A percentile compares a stretch with the other conserved stretches of the same genome.
phyloP scores from a whole-genome alignment of 805 yeast genomes.

The Ogataea ganodermae region DNA sequence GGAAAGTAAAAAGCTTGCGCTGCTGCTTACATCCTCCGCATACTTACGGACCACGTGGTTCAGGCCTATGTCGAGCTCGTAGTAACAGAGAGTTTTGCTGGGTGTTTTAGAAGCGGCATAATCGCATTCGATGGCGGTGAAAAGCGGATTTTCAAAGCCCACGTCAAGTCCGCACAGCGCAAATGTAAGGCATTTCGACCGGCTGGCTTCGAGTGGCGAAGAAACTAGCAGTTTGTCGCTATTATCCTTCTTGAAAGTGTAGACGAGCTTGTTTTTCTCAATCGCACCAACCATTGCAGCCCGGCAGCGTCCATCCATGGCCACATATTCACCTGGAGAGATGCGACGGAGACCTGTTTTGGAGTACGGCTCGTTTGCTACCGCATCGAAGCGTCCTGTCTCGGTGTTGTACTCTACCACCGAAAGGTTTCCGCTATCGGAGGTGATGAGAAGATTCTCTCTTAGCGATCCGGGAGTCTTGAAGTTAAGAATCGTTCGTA shows the following conservation, averaged over 20 bases:
- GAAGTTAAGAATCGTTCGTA: constrained; percentile 55
- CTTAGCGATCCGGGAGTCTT: constrained; percentile 52
- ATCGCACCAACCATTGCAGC: constrained; percentile 71
- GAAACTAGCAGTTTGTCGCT: constrained; percentile 51
- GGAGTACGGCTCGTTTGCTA: constrained; percentile 64
- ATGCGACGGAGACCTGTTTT: constrained; percentile 75
- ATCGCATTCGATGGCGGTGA: constrained; percentile 76
- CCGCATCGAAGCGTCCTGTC: constrained; percentile 37
- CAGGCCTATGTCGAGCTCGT: constrained; percentile 84
- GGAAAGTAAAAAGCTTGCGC: constrained; percentile 57
- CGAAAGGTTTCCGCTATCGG: constrained; percentile 78
- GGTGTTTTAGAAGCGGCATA: constrained; percentile 36
- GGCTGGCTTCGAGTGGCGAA: constrained; percentile 73
- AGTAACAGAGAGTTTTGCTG: constrained; percentile 52
- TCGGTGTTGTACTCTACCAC: constrained; percentile 39
- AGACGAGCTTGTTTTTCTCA: constrained; percentile 73
- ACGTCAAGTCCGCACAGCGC: constrained; percentile 64
- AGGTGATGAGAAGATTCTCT: constrained; percentile 65
- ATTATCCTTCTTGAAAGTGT: constrained; percentile 55
- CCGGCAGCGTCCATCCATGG: constrained; percentile 70
- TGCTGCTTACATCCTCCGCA: constrained; percentile 39
- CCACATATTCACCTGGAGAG: constrained; percentile 72
- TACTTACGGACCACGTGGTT: constrained; percentile 66
- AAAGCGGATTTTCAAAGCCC: constrained; percentile 79
- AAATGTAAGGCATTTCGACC: constrained; percentile 53